phyloP scores from a whole-genome alignment of 1,284 basidiomycete species.

The Cutaneotrichosporon sp. region DNA sequence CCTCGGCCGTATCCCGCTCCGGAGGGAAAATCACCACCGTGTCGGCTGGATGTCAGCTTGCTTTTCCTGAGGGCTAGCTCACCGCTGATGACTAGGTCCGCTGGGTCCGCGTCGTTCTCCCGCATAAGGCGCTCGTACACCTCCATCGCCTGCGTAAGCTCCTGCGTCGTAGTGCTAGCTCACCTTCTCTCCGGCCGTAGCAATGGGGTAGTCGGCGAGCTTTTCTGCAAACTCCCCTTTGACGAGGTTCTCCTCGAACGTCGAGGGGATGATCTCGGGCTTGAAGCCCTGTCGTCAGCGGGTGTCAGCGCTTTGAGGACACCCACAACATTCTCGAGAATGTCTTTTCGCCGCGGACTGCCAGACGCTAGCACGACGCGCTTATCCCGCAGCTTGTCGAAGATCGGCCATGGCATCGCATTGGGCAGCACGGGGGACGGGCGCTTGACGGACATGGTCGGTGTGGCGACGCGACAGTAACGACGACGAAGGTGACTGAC shows the following conservation, averaged over 20 bases:
- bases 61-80: conserved; percentile 19
- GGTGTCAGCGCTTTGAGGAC: conserved; percentile 18
- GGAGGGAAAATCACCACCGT: conserved; percentile 83
- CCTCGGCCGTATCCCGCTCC: conserved; percentile 54
- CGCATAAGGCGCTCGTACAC: conserved; percentile 79
- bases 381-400: conserved; percentile 63
- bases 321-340: conserved; percentile 71
- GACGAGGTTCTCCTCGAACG: conserved; percentile 75
- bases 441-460: conserved; percentile 10
- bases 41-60: conserved; percentile 59
- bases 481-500: neutral
- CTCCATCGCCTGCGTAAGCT: conserved; percentile 60
- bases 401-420: conserved; percentile 65
- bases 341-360: conserved; percentile 77
- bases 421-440: conserved; percentile 58
- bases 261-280: conserved; percentile 83
- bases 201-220: conserved; percentile 86
- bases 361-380: conserved; percentile 77
- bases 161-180: too few relatives aligned
- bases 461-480: neutral
- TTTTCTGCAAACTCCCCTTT: conserved; percentile 62
- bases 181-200: conserved; percentile 82
- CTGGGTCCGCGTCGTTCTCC: conserved; percentile 70
- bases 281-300: conserved; percentile 62
- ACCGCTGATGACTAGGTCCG: conserved; percentile 91